Evolutionary conservation across 2,329 filamentous ascomycete genomes (phyloP), one percentile per base, ranked within the genome.

Genomic region (Nemania diffusa): DNA sequence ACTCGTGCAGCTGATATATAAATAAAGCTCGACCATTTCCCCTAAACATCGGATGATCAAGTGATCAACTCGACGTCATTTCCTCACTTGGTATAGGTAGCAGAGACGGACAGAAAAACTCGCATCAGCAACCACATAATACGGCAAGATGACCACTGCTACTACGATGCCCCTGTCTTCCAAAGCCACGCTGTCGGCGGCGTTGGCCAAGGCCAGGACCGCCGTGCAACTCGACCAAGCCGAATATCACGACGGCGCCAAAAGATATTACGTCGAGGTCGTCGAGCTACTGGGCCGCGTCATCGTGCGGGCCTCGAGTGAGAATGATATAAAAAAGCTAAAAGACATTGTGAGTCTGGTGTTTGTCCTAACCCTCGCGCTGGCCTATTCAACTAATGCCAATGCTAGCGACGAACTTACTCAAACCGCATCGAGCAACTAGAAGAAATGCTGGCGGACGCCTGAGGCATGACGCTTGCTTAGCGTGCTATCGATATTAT

Each of bases 161-260:
- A 5, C 9, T 13, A 52, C 22, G 22, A 74, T 73, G 72, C 68
- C 72, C 6, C 68, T 71, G 20, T 73, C 71, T 52, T 69, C 67
- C 15, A 76, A 76, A 65, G 73, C 74, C 42, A 73, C 72, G 61
- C 56, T 76, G 17, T 73, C 73, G 3, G 69, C 69, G 50, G 74
- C 74, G 2, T 58, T 76, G 50, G 73, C 73, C 8, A 76, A 73
- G 66, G 74, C 73, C 13, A 73, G 71, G 55, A 76, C 74, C 2
- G 74, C 74, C 3, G 74, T 76, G 37, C 74, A 76, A 64, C 74
- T 76, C 65, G 74, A 76, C 52, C 74, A 74, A 40, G 73, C 74
- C 24, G 67, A 75, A 26, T 75, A 73, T 40, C 61, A 76, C 34
- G 62, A 61, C 22, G 73, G 74, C n/a, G 74, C 74, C 26, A 71